phyloP scores from a whole-genome alignment of 352 stramenopile species.

The Globisporangium paddicum region DNA sequence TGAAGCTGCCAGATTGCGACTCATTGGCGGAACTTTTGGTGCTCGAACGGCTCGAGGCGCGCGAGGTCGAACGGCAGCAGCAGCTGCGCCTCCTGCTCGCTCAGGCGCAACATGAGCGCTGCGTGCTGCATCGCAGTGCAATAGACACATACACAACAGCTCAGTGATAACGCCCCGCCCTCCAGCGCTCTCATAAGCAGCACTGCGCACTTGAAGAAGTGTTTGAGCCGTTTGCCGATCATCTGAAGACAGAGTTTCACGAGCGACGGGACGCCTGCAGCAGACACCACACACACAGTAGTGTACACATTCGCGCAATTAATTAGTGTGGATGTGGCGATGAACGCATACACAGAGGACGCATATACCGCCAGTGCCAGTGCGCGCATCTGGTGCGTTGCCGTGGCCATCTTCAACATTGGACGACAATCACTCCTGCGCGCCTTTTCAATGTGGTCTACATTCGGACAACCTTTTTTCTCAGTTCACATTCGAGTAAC shows the following conservation, averaged over 20 bases:
- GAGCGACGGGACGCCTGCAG: conserved; percentile 15
- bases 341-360: background rate
- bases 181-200: no score
- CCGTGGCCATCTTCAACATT: background rate
- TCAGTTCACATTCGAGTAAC: background rate
- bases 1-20: conserved; percentile 14
- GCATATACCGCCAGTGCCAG: background rate
- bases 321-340: background rate
- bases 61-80: conserved; percentile 25
- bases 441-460: background rate
- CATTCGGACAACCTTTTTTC: background rate
- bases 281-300: background rate
- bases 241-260: conserved; percentile 26
- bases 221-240: conserved; percentile 21
- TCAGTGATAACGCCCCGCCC: no score
- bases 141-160: conserved; percentile 2
- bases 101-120: conserved; percentile 9
- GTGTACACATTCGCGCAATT: background rate
- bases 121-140: conserved; percentile 5
- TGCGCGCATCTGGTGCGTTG: background rate
- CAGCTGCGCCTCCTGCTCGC: conserved; percentile 17
- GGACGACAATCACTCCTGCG: no score
- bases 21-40: conserved; percentile 17
- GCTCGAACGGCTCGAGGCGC: conserved; percentile 24
- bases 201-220: conserved; percentile 24